Evolutionary conservation across 768 basidiomycete species (phyloP).

Genomic region (Galerina marginata): DNA sequence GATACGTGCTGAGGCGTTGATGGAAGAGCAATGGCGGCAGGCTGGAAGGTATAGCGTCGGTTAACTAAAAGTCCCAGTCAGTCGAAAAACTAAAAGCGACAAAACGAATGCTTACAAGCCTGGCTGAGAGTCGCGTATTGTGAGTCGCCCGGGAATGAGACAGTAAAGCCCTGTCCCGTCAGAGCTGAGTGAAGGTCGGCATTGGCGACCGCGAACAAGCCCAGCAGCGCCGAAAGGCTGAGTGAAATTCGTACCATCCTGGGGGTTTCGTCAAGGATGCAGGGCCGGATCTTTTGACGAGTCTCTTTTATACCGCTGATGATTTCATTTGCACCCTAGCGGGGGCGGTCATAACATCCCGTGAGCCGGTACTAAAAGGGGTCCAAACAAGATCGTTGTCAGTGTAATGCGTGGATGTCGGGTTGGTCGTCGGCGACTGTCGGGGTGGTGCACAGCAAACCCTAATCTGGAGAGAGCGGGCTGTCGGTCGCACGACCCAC

Average conservation of each 20-base stretch:
- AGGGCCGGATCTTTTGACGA: neutral
- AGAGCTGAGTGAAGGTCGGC: conserved; percentile 18
- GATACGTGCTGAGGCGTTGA: conserved; percentile 30
- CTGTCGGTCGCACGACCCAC: too few relatives aligned
- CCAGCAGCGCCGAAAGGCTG: neutral
- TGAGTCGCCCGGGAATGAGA: conserved; percentile 21
- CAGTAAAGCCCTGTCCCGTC: conserved; percentile 22
- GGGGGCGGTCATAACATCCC: neutral
- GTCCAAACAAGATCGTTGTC: neutral
- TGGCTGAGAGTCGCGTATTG: conserved; percentile 19
- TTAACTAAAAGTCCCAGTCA: conserved; percentile 25
- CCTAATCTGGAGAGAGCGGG: too few relatives aligned
- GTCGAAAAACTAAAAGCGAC: neutral
- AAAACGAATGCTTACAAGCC: conserved; percentile 21
- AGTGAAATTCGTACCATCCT: neutral
- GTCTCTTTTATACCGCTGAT: neutral
- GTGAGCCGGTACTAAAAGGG: neutral
- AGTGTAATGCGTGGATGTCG: neutral
- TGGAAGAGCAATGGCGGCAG: conserved; percentile 34
- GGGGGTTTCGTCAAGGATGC: neutral
- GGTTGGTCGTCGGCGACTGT: neutral
- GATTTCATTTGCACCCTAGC: neutral
- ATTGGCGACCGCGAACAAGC: neutral
- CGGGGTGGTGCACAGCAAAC: too few relatives aligned
- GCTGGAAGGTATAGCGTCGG: conserved; percentile 28